Percentiles rank a stretch among this genome's conserved stretches.
Evolutionary conservation across 2,329 filamentous ascomycete genomes (phyloP).

Genomic region (Teratosphaeria epicoccoides): DNA sequence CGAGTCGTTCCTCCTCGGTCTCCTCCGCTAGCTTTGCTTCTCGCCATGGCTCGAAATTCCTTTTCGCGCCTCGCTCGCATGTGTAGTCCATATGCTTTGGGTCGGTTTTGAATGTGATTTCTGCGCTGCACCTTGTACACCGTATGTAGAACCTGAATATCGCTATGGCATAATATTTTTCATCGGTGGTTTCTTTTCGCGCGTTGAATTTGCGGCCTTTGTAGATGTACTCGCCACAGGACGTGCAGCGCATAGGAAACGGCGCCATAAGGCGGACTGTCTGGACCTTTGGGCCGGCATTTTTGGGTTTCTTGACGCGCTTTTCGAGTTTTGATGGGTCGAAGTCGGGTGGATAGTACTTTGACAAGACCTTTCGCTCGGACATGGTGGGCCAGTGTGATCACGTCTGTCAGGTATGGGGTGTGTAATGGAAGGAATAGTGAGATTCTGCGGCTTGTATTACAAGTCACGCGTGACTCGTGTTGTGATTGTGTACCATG

Average conservation of each 20-base stretch:
- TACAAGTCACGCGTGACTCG: no score
- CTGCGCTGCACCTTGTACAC: slow-evolving; percentile 73
- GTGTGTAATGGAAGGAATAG: no score
- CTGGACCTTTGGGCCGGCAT: slow-evolving; percentile 67
- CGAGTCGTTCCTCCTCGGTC: slow-evolving; percentile 76
- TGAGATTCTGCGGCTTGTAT: no score
- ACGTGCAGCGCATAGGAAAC: slow-evolving; percentile 66
- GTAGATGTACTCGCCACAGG: slow-evolving; percentile 74
- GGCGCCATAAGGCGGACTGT: slow-evolving; percentile 86
- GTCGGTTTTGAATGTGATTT: slow-evolving; percentile 91
- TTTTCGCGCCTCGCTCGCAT: slow-evolving; percentile 69
- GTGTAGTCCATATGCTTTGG: slow-evolving; percentile 90
- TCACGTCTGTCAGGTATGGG: no score
- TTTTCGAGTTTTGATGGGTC: slow-evolving; percentile 67
- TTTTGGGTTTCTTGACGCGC: slow-evolving; percentile 54
- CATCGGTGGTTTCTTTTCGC: slow-evolving; percentile 81
- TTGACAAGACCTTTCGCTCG: slow-evolving; percentile 68
- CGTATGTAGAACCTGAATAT: slow-evolving; percentile 77
- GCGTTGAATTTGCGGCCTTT: slow-evolving; percentile 93
- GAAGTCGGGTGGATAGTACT: slow-evolving; percentile 68
- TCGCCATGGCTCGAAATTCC: slow-evolving; percentile 90
- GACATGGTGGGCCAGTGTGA: slow-evolving; percentile 52
- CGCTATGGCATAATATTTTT: slow-evolving; percentile 79
- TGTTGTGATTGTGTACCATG: no score
- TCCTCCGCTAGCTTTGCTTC: slow-evolving; percentile 57